Evolutionary conservation across 139 green algal species (phyloP).

Genomic region (Nannochloris sp.): DNA sequence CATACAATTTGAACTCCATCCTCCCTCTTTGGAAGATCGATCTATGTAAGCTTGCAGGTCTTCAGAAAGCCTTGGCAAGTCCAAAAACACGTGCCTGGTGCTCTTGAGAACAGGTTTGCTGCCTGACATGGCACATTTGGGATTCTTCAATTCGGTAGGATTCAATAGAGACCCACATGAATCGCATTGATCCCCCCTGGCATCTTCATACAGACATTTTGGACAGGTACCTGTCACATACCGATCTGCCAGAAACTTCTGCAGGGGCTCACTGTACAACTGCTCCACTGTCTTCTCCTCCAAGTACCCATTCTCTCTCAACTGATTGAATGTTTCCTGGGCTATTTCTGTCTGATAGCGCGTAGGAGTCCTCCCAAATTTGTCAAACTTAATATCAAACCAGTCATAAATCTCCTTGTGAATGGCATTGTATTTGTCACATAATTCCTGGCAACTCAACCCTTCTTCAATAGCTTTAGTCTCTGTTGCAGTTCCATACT

Average conservation of each 20-base stretch:
- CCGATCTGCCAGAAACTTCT: slow-evolving; percentile 92
- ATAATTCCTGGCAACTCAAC: slow-evolving; percentile 81
- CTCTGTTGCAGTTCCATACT: slow-evolving; percentile 97
- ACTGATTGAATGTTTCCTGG: slow-evolving; percentile 52
- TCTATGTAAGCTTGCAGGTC: slow-evolving; percentile 67
- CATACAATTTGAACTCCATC: slow-evolving; percentile 82
- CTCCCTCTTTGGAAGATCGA: slow-evolving; percentile 46
- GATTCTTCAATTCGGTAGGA: slow-evolving; percentile 85
- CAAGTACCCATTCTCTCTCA: slow-evolving; percentile 36
- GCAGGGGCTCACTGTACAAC: slow-evolving; percentile 69
- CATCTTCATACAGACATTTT: slow-evolving; percentile 86
- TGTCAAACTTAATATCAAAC: slow-evolving; percentile 94
- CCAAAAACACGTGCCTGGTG: slow-evolving; percentile 90
- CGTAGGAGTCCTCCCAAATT: slow-evolving; percentile 88
- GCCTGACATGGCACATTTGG: slow-evolving; percentile 78
- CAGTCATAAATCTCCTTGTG: slow-evolving; percentile 90
- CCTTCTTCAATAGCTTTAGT: slow-evolving; percentile 97
- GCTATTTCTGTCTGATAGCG: slow-evolving; percentile 59
- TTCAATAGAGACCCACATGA: slow-evolving; percentile 84
- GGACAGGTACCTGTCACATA: slow-evolving; percentile 91
- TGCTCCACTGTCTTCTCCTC: slow-evolving; percentile 72
- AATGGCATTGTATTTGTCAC: slow-evolving; percentile 97
- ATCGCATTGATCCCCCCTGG: slow-evolving; percentile 86
- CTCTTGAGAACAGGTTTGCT: slow-evolving; percentile 52
- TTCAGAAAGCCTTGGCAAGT: slow-evolving; percentile 73